phyloP scores from a whole-genome alignment of 805 yeast species.

The Saturnispora quitensis region DNA sequence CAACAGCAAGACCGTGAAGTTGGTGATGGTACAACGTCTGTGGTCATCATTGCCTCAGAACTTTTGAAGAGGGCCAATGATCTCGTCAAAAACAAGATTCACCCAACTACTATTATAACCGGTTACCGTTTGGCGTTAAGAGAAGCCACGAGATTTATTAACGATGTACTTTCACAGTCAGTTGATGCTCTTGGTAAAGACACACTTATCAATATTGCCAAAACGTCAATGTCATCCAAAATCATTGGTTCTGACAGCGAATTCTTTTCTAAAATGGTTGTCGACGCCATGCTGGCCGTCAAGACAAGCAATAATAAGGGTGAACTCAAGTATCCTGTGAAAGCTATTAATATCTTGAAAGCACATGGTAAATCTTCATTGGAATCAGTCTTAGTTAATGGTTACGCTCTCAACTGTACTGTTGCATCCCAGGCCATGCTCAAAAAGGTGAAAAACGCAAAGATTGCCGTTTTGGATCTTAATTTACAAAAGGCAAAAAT shows the following conservation, averaged over 20 bases:
- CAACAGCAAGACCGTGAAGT: constrained; percentile 99
- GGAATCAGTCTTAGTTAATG: constrained; percentile 81
- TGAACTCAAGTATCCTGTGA: constrained; percentile 87
- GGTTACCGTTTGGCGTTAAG: constrained; percentile 91
- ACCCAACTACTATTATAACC: constrained; percentile 95
- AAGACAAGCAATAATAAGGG: constrained; percentile 84
- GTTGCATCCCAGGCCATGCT: constrained; percentile 97
- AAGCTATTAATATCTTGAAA: constrained; percentile 91
- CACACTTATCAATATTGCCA: constrained; percentile 82
- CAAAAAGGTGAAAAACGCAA: constrained; percentile 58
- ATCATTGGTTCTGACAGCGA: constrained; percentile 91
- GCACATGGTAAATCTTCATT: constrained; percentile 92
- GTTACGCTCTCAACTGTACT: constrained; percentile 94
- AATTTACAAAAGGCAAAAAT: constrained; percentile 92
- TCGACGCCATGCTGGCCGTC: constrained; percentile 91
- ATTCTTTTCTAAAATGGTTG: constrained; percentile 83
- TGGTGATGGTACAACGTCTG: constrained; percentile 89
- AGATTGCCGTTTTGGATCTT: constrained; percentile 82
- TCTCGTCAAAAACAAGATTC: constrained; percentile 84
- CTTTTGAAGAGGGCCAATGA: constrained; percentile 88
- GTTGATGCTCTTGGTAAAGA: constrained; percentile 78
- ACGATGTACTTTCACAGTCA: constrained; percentile 72
- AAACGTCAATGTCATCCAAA: constrained; percentile 94
- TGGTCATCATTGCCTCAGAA: constrained; percentile 92
- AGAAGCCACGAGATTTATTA: constrained; percentile 82